Conservation (phyloP, 805 yeast genomes). For the Teunomyces stri region DNA sequence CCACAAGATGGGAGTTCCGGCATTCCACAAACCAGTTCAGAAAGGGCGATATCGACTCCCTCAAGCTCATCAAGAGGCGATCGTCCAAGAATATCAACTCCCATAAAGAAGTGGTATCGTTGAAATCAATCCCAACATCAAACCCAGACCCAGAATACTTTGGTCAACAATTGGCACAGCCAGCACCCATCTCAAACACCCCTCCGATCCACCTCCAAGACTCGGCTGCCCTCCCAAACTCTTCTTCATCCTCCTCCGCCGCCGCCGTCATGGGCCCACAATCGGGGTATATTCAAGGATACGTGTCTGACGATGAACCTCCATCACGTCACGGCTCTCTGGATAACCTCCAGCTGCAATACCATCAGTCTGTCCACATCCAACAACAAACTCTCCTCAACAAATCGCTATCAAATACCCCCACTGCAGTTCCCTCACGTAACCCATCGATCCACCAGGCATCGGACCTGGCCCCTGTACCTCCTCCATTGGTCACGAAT, state of each 20-base stretch:
- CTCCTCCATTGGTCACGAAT: constrained; percentile 11
- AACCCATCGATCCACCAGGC: constrained; percentile 1
- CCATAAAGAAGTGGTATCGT: constrained; percentile 38
- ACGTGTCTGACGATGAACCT: not conserved
- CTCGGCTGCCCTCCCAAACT: not conserved
- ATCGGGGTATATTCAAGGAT: not conserved
- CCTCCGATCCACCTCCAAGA: not conserved
- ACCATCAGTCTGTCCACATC: constrained; percentile 1
- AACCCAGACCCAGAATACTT: constrained; percentile 8
- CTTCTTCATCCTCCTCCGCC: constrained; percentile 3
- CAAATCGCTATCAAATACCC: not conserved
- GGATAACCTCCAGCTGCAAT: constrained; percentile 2
- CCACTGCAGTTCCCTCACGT: not conserved
- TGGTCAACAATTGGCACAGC: constrained; percentile 1
- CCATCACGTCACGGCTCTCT: not conserved
- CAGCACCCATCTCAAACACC: not conserved
- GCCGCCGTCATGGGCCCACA: not conserved
- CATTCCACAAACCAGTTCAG: constrained; percentile 77
- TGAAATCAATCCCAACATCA: constrained; percentile 29
- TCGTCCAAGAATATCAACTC: constrained; percentile 44
- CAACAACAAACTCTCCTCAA: constrained; percentile 2
- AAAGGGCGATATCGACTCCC: constrained; percentile 74
- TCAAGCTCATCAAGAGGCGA: constrained; percentile 76
- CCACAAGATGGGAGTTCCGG: constrained; percentile 75
- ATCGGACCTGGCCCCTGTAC: not conserved